Conservation (phyloP, 345 rosid species). For the Citrus maxima region DNA sequence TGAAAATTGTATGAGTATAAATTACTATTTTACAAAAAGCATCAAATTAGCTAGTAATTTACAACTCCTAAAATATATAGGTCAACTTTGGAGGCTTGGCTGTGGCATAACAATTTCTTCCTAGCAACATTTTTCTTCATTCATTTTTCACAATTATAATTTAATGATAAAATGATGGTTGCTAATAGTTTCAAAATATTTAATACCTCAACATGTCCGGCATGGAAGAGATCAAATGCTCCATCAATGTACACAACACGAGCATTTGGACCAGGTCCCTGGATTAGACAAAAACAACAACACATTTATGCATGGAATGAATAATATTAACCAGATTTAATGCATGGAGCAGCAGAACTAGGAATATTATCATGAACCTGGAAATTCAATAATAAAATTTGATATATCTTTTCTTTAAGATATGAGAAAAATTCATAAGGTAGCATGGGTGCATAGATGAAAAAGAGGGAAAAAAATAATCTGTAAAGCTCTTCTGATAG, state of each 20-base stretch:
- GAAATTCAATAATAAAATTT: neutral
- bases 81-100: neutral
- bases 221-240: constrained; percentile 97
- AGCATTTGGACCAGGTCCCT: constrained; percentile 93
- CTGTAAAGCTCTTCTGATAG: neutral
- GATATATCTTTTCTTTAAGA: neutral
- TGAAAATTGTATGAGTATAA: neutral
- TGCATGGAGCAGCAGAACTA: neutral
- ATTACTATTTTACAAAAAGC: too few relatives aligned
- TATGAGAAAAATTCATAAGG: neutral
- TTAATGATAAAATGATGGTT: neutral
- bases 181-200: neutral
- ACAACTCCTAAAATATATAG: neutral
- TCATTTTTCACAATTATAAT: neutral
- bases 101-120: neutral
- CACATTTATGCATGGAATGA: neutral
- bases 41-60: neutral
- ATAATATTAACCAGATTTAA: neutral
- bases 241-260: constrained; percentile 88
- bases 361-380: neutral
- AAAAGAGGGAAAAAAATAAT: neutral
- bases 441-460: neutral
- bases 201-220: constrained; percentile 96
- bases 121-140: neutral
- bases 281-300: constrained; percentile 6